Evolutionary conservation across 495 filamentous ascomycete genomes (phyloP).

Genomic region (Hypoxylon lenormandii): DNA sequence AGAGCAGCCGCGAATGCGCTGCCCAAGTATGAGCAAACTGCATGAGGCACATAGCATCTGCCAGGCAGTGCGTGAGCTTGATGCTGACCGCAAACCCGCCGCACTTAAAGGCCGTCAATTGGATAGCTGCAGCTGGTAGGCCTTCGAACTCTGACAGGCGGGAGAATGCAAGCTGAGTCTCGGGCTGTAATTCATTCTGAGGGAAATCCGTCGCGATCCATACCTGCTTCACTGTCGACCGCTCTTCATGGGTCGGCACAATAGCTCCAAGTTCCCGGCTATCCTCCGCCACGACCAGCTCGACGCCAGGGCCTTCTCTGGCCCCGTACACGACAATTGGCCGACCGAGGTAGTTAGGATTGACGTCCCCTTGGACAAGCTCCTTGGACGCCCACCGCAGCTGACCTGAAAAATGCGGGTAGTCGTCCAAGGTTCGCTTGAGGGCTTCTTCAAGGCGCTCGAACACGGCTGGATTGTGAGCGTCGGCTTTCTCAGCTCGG

Average conservation of each 20-base stretch:
- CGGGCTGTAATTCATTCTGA: slow-evolving; percentile 32
- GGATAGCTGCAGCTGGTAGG: slow-evolving; percentile 55
- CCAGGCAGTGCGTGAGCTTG: slow-evolving; percentile 60
- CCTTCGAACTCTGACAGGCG: slow-evolving; percentile 34
- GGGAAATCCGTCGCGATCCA: slow-evolving; percentile 46
- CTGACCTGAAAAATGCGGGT: slow-evolving; percentile 56
- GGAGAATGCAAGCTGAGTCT: slow-evolving; percentile 44
- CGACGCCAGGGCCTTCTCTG: slow-evolving; percentile 46
- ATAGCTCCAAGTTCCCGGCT: slow-evolving; percentile 43
- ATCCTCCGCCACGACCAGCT: slow-evolving; percentile 37
- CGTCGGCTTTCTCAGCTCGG: slow-evolving; percentile 34
- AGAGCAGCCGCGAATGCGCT: slow-evolving; percentile 29
- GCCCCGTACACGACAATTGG: slow-evolving; percentile 42
- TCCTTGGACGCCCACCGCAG: slow-evolving; percentile 46
- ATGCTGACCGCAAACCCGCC: slow-evolving; percentile 60
- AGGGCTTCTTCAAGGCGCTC: slow-evolving; percentile 53
- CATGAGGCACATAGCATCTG: slow-evolving; percentile 62
- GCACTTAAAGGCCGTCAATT: slow-evolving; percentile 56
- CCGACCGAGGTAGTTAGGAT: slow-evolving; percentile 39
- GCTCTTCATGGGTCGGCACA: slow-evolving; percentile 48
- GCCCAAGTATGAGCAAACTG: slow-evolving; percentile 63
- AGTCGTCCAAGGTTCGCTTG: slow-evolving; percentile 51
- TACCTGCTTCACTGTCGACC: slow-evolving; percentile 44
- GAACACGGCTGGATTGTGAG: slow-evolving; percentile 33
- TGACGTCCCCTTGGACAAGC: slow-evolving; percentile 31